Base-by-base conservation (phyloP, 768 basidiomycete genomes). In the Macrolepiota dolichaula region DNA sequence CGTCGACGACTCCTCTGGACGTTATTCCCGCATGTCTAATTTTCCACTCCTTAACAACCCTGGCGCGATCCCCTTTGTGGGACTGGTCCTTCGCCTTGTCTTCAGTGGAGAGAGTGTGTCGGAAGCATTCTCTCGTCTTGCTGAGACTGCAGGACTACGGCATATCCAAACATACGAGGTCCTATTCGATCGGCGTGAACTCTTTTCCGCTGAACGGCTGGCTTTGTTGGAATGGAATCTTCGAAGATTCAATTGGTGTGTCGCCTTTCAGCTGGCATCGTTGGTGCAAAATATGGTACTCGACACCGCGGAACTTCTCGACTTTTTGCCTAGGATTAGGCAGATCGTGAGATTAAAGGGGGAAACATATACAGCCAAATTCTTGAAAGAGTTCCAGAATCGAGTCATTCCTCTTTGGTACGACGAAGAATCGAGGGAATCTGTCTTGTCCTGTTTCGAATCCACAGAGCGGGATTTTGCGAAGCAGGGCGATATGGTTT, bases 221-320 rank as follows among this genome's bases (percentile, higher is more conserved):
- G 60, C 66, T 1, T 51, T 65, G 38, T 73, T 80, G 36, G 62
- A 71, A 11, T 22, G 13, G 1, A 78, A 76, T 71, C 67, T 83
- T 29, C 62, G 51, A 22, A 38, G 37, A 15, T 67, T 85, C 13
- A 69, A 76, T 9, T 87, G 81, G 82, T 63, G 64, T 44, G 75
- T 88, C n/a, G 80, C 85, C 0, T 88, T 86, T 64, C 87, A 89
- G 66, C 70, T 88, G 35, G 81, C 85, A 60, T 74, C 78, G 0
- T 66, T 82, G 15, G 54, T 78, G 19, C 72, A 72, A 25, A 74
- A 73, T 44, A 66, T 76, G 47, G 55, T 73, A 13, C 73, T 86
- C n/a, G 84, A 86, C 64, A 70, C 81, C 27, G 66, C 63, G 29
- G 87, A 89, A 65, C 71, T 88, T 29, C 71, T 84, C 10, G 61